Base-by-base conservation (phyloP, 78 protist genomes). In the Chrysochromulina tobinii region DNA sequence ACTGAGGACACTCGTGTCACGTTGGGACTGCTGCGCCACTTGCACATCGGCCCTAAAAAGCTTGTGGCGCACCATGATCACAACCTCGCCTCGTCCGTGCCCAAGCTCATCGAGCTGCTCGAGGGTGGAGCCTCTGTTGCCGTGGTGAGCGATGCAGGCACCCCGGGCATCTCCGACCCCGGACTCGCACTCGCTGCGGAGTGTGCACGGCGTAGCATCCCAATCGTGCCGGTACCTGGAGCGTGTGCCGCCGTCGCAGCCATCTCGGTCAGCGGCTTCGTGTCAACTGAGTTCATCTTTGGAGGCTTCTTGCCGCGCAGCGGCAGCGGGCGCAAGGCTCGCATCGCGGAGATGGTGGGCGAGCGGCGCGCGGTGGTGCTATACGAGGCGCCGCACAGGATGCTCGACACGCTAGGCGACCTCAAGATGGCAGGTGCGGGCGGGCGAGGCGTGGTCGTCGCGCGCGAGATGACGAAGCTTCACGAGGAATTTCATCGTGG, bases 311-410 rank as follows among this genome's bases (percentile, higher is more conserved):
- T 83, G 21, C 88, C 88, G 21, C n/a, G 55, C 88, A 0, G 38
- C 11, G 88, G 88, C 68, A 0, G 50, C 21, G 66, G 6, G 67
- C 88, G 88, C 21, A 38, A 53, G 18, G n/a, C 21, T 2, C 9
- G 12, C 27, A 14, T 83, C 38, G 69, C 51, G 57, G 55, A 3
- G 54, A 8, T 83, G 18, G 54, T 1, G 20, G 8, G 8, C 25
- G 88, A 83, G 38, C 69, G 15, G 57, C 54, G 68, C 25, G 57
- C 88, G 55, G 9, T 1, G 9, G 68, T 83, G 69, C 88, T 83
- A 3, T 83, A 83, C 53, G 88, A 83, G 88, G 67, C 88, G 55
- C 88, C 88, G 64, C 88, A 83, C 53, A 48, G 88, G 57, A 23
- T 83, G 72, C 4, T 57, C 38, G 1, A 25, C 11, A 83, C 88